Evolutionary conservation across 1,284 basidiomycete genomes (phyloP), one percentile per base, ranked within the genome.

Genomic region (Pterulicium gracile): DNA sequence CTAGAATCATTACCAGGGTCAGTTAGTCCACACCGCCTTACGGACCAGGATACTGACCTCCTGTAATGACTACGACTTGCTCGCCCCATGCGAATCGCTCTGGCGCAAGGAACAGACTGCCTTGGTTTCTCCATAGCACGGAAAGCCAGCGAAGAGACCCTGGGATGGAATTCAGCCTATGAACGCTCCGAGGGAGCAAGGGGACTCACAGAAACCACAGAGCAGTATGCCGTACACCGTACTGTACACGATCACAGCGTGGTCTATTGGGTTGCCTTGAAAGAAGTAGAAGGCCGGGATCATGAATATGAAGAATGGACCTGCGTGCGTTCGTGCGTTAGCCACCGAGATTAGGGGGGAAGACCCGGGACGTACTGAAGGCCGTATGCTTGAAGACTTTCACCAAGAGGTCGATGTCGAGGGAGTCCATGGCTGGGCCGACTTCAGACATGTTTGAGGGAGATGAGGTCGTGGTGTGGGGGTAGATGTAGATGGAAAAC

Each of bases 21-120:
- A 32, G 24, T 49, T 46, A 50, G 52, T 27, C 5, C 10, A 42
- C 42, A 23, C n/a, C n/a, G n/a, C n/a, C n/a, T n/a, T n/a, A n/a
- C n/a, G n/a, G 41, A 20, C 44, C 14, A 45, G 2, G n/a, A 24
- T 32, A 54, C 75, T 45, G 49, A 88, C 91, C 92, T 50, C 93
- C 93, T 7, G 93, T 96, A 47, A 97, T 72, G 20, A 96, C 68
- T 2, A 95, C 81, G 50, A 93, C 77, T 62, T 96, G 87, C 42
- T 89, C 79, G 24, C 75, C 75, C 90, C 90, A 94, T 55, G 88
- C 78, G 27, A 90, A 61, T 35, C 66, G 72, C 12, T 64, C 58
- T 1, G 81, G 79, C 2, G 72, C 69, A 51, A 76, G 79, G 17
- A 88, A 57, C 42, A 81, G 57, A 52, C 68, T 80, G 17, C 74